phyloP scores from a whole-genome alignment of 306 rosid species.

The Inga oerstediana region DNA sequence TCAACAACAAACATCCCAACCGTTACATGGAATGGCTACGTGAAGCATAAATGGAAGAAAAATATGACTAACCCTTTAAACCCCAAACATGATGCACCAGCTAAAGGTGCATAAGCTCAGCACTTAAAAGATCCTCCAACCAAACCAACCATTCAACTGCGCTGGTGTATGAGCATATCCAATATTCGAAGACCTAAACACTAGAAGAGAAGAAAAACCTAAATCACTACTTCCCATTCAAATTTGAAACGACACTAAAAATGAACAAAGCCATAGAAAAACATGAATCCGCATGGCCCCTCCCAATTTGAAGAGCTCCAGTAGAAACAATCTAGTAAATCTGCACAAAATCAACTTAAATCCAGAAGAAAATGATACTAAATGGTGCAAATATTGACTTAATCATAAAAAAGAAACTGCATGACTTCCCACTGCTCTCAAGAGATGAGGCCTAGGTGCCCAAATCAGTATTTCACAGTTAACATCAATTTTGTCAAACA shows the following conservation, averaged over 20 bases:
- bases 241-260: constrained; percentile 13
- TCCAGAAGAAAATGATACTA: constrained; percentile 36
- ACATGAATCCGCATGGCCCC: constrained; percentile 3
- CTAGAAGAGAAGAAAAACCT: constrained; percentile 9
- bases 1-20: constrained; percentile 50
- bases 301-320: constrained; percentile 36
- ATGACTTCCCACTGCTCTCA: constrained; percentile 57
- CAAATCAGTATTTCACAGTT: constrained; percentile 64
- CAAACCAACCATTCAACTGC: constrained; percentile 23
- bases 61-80: constrained; percentile 35
- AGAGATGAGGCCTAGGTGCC: constrained; percentile 51
- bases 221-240: constrained; percentile 34
- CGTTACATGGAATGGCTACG: constrained; percentile 21
- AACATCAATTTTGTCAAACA: constrained; percentile 43
- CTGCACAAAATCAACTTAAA: constrained; percentile 17
- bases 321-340: background rate
- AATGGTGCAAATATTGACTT: constrained; percentile 31
- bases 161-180: constrained; percentile 25
- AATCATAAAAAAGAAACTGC: constrained; percentile 45
- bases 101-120: constrained; percentile 12
- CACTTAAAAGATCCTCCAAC: constrained; percentile 24
- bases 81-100: constrained; percentile 34
- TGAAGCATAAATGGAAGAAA: constrained; percentile 31
- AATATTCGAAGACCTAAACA: constrained; percentile 29
- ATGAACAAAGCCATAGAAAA: background rate